Conservation (phyloP, 176 grass and related monocot species). For the Lolium multiflorum region DNA sequence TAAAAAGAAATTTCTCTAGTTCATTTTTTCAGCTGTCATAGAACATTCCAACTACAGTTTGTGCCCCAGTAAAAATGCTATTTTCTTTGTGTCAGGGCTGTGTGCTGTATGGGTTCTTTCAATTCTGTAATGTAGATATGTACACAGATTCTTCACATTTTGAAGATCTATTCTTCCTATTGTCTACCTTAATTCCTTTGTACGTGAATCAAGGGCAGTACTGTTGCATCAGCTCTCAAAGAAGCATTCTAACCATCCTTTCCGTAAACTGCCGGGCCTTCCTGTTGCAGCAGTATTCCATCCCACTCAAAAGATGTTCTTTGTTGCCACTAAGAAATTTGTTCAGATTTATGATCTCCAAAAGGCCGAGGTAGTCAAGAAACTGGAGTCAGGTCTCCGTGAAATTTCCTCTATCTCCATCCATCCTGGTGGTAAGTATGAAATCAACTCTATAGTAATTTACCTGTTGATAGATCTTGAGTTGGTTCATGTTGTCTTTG, state of each 20-base stretch:
- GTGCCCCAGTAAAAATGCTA: background rate
- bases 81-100: background rate
- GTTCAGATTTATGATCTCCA: conserved; percentile 94
- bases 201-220: conserved; percentile 89
- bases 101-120: background rate
- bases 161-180: conserved; percentile 8
- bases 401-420: conserved; percentile 90
- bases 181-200: conserved; percentile 65
- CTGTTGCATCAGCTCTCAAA: conserved; percentile 93
- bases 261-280: conserved; percentile 86
- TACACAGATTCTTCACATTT: background rate
- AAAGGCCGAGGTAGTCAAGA: conserved; percentile 77
- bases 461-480: background rate
- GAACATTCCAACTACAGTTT: background rate
- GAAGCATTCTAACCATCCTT: conserved; percentile 82
- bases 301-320: conserved; percentile 86
- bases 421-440: conserved; percentile 81
- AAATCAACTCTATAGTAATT: conserved; percentile 24
- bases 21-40: background rate
- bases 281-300: conserved; percentile 88
- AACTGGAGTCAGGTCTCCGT: conserved; percentile 83
- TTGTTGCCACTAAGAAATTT: conserved; percentile 95
- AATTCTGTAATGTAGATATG: conserved; percentile 12
- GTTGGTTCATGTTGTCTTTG: conserved; percentile 25
- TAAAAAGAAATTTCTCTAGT: background rate